Conservation (phyloP, 805 yeast species). For the Starmerella tilneyi region DNA sequence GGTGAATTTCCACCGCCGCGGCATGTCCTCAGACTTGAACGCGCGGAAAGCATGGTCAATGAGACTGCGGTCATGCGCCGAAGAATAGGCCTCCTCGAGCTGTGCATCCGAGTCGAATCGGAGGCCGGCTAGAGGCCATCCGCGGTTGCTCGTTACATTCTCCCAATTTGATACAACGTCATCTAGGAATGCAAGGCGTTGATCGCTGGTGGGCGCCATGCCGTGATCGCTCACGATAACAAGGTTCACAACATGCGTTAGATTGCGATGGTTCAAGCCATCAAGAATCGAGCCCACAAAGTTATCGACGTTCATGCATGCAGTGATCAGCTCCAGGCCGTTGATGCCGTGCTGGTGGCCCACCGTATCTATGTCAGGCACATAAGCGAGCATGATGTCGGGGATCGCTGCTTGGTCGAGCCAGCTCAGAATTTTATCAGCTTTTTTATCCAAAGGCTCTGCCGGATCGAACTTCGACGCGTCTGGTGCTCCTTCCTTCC, state of each 20-base stretch:
- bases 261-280: conserved; percentile 45
- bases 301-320: conserved; percentile 53
- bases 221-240: conserved; percentile 85
- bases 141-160: conserved; percentile 55
- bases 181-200: conserved; percentile 60
- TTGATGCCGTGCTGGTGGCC: conserved; percentile 66
- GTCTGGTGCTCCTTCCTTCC: conserved; percentile 41
- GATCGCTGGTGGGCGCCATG: conserved; percentile 75
- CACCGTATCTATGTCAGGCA: conserved; percentile 68
- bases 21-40: conserved; percentile 47
- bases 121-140: conserved; percentile 79
- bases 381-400: conserved; percentile 63
- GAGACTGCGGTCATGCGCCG: conserved; percentile 2
- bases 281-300: conserved; percentile 43
- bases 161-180: conserved; percentile 47
- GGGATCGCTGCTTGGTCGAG: conserved; percentile 57
- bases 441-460: conserved; percentile 50
- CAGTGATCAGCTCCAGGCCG: conserved; percentile 47
- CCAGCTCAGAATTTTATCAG: conserved; percentile 52
- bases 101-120: conserved; percentile 42
- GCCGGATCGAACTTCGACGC: conserved; percentile 56
- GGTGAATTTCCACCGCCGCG: conserved; percentile 41
- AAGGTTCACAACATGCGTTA: conserved; percentile 58
- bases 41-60: conserved; percentile 29
- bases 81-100: conserved; percentile 27